Evolutionary conservation across 257 asterid species (phyloP), one percentile per base, ranked within the genome.

Genomic region (Nicotiana otophora): DNA sequence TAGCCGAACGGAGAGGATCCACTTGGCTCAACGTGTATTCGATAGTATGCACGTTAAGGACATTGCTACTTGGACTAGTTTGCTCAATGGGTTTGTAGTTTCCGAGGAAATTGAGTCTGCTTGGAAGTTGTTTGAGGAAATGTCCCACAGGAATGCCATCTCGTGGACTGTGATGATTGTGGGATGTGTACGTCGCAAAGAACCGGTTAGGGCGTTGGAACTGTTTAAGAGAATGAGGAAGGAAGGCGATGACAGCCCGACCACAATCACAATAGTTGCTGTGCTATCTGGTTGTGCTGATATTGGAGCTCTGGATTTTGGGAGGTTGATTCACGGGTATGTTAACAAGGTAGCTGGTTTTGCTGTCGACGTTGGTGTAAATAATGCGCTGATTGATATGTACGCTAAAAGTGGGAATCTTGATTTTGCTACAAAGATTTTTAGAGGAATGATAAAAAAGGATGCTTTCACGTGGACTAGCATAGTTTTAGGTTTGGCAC

Each of bases 141-240:
- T 94, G 95, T 91, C 97, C 0, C 83, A 69, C 1, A 87, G 89
- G 86, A 94, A 94, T 88, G 93, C 88, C 66, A 84, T 92, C 70
- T 90, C 98, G 15, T 94, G 98, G 98, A 92, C 97, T 36, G 89
- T 93, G 5, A 90, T 94, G 98, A 91, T 91, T 53, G 97, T 92
- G 48, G 97, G 98, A 60, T 88, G 83, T 48, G 94, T 91, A 63
- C 97, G 95, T 14, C 80, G 61, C 33, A 90, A 90, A 84, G 87
- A 84, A 42, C 86, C 93, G 11, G 34, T 91, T 60, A 89, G 88
- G 84, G 95, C 93, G 19, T 85, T 92, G 87, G 87, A 89, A 66
- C 77, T 90, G 82, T 94, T 90, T 76, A 80, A 65, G 58, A 85
- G 79, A 84, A 92, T 92, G 98, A 89, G 88, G 80, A 72, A 61